Evolutionary conservation across 1,139 yeast species (phyloP).

Genomic region (Saccharomyces uvarum): DNA sequence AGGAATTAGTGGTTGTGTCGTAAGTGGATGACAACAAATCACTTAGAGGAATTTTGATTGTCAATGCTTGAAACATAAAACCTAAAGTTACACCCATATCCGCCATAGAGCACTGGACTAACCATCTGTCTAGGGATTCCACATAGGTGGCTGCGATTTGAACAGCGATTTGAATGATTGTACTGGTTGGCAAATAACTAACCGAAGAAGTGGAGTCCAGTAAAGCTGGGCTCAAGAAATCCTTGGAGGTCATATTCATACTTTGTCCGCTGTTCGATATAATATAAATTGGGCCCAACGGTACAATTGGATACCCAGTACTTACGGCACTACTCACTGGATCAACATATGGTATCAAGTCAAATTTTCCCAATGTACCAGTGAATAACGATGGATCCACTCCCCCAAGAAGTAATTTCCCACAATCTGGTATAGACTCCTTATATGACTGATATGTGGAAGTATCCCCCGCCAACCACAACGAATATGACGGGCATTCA

Average conservation of each 20-base stretch:
- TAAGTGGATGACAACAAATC: conserved; percentile 42
- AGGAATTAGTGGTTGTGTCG: conserved; percentile 19
- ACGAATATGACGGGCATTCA: conserved; percentile 46
- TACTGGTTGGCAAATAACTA: conserved; percentile 50
- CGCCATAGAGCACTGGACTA: conserved; percentile 53
- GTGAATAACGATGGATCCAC: conserved; percentile 42
- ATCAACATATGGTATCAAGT: conserved; percentile 41
- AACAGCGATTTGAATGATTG: conserved; percentile 58
- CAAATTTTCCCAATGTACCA: conserved; percentile 44
- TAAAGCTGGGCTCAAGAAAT: conserved; percentile 45
- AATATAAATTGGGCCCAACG: conserved; percentile 47
- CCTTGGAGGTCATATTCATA: conserved; percentile 33
- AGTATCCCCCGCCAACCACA: conserved; percentile 38
- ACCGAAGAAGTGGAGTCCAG: conserved; percentile 52
- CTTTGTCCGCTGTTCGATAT: conserved; percentile 37
- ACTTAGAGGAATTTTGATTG: conserved; percentile 46
- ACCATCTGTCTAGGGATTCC: conserved; percentile 47
- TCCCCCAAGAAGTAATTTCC: conserved; percentile 51
- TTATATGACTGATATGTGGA: conserved; percentile 4
- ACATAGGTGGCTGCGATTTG: conserved; percentile 68
- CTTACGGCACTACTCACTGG: conserved; percentile 27
- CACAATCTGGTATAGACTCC: conserved; percentile 17
- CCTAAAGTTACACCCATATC: conserved; percentile 48
- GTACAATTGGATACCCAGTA: conserved; percentile 46
- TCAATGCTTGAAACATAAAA: conserved; percentile 48